Evolutionary conservation across 2,329 filamentous ascomycete genomes (phyloP).

Genomic region (Coniella vitis): DNA sequence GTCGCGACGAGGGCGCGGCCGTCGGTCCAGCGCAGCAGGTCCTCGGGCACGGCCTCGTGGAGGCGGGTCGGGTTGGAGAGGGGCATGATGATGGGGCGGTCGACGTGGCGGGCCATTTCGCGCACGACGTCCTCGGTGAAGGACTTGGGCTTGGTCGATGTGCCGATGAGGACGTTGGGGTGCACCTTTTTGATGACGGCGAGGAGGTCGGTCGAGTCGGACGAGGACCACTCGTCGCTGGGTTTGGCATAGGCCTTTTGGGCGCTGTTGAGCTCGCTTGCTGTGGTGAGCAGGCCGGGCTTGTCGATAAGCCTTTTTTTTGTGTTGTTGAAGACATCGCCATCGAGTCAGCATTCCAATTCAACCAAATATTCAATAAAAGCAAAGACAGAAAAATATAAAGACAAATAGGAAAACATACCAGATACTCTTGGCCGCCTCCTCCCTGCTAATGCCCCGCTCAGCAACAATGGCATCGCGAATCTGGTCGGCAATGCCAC

Average conservation of each 20-base stretch:
- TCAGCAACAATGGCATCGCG: constrained; percentile 70
- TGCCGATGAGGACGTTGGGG: constrained; percentile 78
- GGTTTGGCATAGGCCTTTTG: constrained; percentile 63
- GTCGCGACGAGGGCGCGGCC: constrained; percentile 76
- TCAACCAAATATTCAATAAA: too few species aligned
- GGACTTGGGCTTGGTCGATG: constrained; percentile 67
- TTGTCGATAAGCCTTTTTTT: constrained; percentile 84
- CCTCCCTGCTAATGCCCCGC: constrained; percentile 58
- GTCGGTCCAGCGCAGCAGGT: constrained; percentile 71
- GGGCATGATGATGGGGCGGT: constrained; percentile 71
- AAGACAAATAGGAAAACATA: constrained; percentile 26
- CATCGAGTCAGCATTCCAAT: too few species aligned
- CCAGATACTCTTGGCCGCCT: constrained; percentile 77
- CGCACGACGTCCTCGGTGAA: constrained; percentile 70
- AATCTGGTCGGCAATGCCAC: constrained; percentile 80
- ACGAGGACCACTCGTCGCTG: constrained; percentile 56
- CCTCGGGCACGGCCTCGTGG: constrained; percentile 72
- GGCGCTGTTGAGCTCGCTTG: constrained; percentile 43
- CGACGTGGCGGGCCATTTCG: constrained; percentile 68
- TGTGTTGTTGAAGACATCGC: too few species aligned
- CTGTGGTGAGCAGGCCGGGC: constrained; percentile 63
- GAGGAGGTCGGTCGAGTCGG: constrained; percentile 51
- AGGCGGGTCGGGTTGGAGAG: constrained; percentile 79
- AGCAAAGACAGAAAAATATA: not conserved
- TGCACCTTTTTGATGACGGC: constrained; percentile 63